A percentile compares a stretch with the other conserved stretches of the same genome.
phyloP scores from a whole-genome alignment of 2,329 filamentous ascomycete species.

The Cladosporium sp. region DNA sequence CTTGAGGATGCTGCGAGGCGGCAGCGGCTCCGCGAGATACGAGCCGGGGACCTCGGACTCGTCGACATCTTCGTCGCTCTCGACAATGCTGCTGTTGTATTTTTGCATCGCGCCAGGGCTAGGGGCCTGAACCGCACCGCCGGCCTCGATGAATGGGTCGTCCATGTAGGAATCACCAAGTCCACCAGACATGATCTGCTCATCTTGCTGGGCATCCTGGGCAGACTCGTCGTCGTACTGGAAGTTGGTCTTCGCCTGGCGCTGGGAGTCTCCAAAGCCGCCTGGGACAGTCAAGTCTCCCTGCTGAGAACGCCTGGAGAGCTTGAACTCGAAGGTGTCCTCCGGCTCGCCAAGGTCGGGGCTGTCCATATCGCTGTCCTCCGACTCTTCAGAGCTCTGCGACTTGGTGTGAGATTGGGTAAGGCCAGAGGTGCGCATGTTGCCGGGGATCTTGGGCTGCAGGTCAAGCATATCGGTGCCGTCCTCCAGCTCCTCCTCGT shows the following conservation, averaged over 20 bases:
- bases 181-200: conserved; percentile 31
- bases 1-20: conserved; percentile 49
- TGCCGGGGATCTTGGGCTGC: conserved; percentile 9
- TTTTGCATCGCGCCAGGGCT: conserved; percentile 25
- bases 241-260: neutral
- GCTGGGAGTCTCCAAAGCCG: conserved; percentile 62
- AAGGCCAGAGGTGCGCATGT: neutral
- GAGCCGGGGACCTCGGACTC: conserved; percentile 70
- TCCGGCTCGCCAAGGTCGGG: conserved; percentile 31
- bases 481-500: conserved; percentile 62
- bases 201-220: conserved; percentile 39
- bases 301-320: conserved; percentile 40
- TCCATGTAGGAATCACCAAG: conserved; percentile 20
- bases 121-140: conserved; percentile 28
- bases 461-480: conserved; percentile 12
- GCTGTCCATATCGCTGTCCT: conserved; percentile 12
- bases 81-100: conserved; percentile 28
- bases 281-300: conserved; percentile 60
- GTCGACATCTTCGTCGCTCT: conserved; percentile 68
- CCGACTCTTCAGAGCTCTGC: conserved; percentile 9
- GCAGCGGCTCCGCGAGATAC: conserved; percentile 66
- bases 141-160: conserved; percentile 23
- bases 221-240: conserved; percentile 47
- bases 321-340: conserved; percentile 54
- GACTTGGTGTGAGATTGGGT: conserved; percentile 19